Evolutionary conservation across 2,329 filamentous ascomycete genomes (phyloP).

Genomic region (Claviceps humidiphila): DNA sequence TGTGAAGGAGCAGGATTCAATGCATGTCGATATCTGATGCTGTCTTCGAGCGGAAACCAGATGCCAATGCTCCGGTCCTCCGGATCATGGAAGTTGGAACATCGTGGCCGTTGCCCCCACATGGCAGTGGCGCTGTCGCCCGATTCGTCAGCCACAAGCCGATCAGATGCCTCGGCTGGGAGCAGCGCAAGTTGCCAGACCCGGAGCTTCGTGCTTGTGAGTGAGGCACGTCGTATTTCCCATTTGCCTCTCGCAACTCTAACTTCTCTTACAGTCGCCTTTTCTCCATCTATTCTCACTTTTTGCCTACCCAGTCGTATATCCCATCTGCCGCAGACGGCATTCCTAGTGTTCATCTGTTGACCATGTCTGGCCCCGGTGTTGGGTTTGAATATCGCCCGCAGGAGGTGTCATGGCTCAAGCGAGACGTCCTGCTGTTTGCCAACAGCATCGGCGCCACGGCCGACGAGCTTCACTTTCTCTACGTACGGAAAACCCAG

Average conservation of each 20-base stretch:
- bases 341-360: too few species aligned
- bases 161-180: neutral
- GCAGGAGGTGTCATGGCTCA: conserved; percentile 67
- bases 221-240: neutral
- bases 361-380: conserved; percentile 33
- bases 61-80: too few species aligned
- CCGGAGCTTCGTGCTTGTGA: neutral
- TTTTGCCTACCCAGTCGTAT: too few species aligned
- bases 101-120: too few species aligned
- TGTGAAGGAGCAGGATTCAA: too few species aligned
- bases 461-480: conserved; percentile 80
- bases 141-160: neutral
- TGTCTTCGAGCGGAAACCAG: too few species aligned
- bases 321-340: neutral
- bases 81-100: neutral
- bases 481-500: conserved; percentile 48
- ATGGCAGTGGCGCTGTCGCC: neutral
- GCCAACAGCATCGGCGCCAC: conserved; percentile 79
- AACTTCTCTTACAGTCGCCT: neutral
- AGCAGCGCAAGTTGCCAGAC: too few species aligned
- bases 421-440: conserved; percentile 81
- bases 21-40: too few species aligned
- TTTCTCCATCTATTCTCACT: neutral
- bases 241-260: neutral
- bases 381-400: conserved; percentile 70